Base-by-base conservation (phyloP, 352 stramenopile species). In the Halophytophthora batemanensis region DNA sequence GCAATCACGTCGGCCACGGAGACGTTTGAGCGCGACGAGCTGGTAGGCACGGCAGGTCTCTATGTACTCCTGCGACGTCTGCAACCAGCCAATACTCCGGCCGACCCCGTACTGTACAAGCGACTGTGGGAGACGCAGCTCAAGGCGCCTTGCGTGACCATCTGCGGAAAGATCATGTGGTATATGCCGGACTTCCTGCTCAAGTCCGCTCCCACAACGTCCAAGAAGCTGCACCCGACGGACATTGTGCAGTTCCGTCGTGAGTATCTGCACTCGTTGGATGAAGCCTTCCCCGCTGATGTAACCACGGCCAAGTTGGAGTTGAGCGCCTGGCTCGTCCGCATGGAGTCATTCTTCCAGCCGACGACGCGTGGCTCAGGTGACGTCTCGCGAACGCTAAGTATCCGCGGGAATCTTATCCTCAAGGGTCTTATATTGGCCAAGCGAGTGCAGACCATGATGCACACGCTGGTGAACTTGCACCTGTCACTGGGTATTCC, bases 381-480 rank as follows among this genome's bases (percentile, higher is more conserved):
- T 29, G 82, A 93, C 56, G 61, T 64, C 0, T 73, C 77, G n/a
- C 71, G 77, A n/a, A 90, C 82, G 0, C 50, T 95, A 8, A 90
- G 81, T 46, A 81, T 94, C 52, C 81, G 82, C 37, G 86, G 83
- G 28, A 94, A 93, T 45, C 40, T 96, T n/a, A 94, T 97, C n/a
- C 66, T 97, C 28, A 95, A 94, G 51, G 89, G 90, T 2, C 60
- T 97, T 19, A 94, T 96, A 42, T 68, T 97, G 44, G 86, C 87
- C 0, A 86, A 95, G 54, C 74, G 80, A 47, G 86, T 96, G 21
- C 86, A 95, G 22, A 94, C 85, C 1, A 91, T 95, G 82, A 93
- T 95, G 81, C 82, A 94, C 49, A 92, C 83, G 3, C 67, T 96
- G 23, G 76, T 96, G 23, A 92, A 92, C 43, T 41, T 96, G 23